Conservation (phyloP, 257 asterid species). For the Ligustrum vulgare region DNA sequence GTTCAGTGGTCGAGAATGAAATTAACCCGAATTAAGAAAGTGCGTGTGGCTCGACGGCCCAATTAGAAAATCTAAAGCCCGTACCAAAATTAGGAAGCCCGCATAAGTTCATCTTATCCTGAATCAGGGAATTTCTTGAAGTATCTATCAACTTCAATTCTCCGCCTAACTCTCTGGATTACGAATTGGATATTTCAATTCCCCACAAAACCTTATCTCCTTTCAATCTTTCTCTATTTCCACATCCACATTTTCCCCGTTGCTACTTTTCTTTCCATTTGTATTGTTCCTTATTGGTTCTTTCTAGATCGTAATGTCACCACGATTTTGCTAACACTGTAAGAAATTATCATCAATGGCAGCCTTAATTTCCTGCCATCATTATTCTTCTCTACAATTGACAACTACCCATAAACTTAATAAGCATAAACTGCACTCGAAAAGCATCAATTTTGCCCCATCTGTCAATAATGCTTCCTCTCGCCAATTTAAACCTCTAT, state of each 20-base stretch:
- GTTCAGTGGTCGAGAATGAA: too few species aligned
- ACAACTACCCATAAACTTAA: constrained; percentile 30
- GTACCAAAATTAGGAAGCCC: neutral
- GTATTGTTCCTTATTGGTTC: neutral
- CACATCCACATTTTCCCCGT: neutral
- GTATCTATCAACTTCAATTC: constrained; percentile 9
- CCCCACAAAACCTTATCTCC: constrained; percentile 48
- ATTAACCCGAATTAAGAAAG: too few species aligned
- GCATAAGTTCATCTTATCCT: constrained; percentile 55
- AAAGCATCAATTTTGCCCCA: constrained; percentile 22
- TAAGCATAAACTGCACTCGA: constrained; percentile 26
- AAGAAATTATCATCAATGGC: constrained; percentile 62
- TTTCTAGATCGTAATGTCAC: constrained; percentile 32
- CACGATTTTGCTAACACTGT: constrained; percentile 21
- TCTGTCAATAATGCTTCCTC: constrained; percentile 20
- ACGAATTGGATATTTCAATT: constrained; percentile 21
- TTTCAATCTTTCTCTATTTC: constrained; percentile 14
- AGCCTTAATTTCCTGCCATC: constrained; percentile 56
- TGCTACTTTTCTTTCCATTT: neutral
- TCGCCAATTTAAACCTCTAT: constrained; percentile 34
- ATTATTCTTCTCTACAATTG: constrained; percentile 37
- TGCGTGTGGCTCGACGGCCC: neutral
- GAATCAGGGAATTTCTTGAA: constrained; percentile 33
- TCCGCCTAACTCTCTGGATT: constrained; percentile 33
- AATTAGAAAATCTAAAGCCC: neutral